phyloP scores from a whole-genome alignment of 179 eudicot genomes.

The Amaranthus tricolor region DNA sequence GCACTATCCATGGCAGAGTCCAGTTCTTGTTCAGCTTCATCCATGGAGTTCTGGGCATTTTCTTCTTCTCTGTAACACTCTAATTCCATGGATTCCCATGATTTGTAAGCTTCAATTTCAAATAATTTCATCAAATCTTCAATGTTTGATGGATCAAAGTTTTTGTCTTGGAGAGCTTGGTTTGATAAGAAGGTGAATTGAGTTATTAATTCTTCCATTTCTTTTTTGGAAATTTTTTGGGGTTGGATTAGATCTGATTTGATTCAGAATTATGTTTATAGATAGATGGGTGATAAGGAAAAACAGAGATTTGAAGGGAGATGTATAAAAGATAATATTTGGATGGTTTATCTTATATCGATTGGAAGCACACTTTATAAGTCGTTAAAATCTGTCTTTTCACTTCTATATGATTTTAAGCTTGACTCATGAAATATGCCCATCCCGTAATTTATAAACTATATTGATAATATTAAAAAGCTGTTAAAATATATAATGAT shows the following conservation, averaged over 20 bases:
- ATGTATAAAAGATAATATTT: no score
- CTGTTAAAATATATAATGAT: no score
- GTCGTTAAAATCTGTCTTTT: no score
- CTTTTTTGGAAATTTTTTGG: neutral
- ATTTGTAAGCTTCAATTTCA: constrained; percentile 69
- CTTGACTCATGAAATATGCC: no score
- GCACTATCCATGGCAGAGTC: constrained; percentile 69
- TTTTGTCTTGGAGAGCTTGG: constrained; percentile 53
- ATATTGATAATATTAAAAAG: no score
- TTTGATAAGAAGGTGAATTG: constrained; percentile 63
- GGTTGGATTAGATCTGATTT: no score
- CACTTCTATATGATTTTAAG: no score
- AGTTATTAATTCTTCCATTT: constrained; percentile 62
- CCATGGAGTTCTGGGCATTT: constrained; percentile 38
- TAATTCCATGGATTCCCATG: constrained; percentile 72
- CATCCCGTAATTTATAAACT: no score
- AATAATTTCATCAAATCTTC: constrained; percentile 67
- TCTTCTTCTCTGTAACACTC: constrained; percentile 33
- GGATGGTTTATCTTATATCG: no score
- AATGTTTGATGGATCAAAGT: constrained; percentile 63
- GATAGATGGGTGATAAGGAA: neutral
- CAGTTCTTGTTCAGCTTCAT: constrained; percentile 55
- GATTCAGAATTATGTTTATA: no score
- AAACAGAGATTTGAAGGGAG: neutral
- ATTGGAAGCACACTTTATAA: no score